Evolutionary conservation across 1,284 basidiomycete species (phyloP).

Genomic region (Austroboletus niveus): DNA sequence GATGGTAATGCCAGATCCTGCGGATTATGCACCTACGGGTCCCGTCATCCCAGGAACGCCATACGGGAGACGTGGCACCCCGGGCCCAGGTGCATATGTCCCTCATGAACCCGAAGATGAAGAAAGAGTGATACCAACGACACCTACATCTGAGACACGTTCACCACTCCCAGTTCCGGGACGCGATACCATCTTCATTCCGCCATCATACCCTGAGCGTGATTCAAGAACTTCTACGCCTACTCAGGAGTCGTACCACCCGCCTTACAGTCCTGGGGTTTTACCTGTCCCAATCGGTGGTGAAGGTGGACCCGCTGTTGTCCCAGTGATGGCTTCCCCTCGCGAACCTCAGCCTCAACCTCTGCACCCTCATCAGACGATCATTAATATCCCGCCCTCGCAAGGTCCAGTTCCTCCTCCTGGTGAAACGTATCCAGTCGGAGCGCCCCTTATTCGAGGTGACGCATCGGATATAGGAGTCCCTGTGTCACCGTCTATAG

Average conservation of each 20-base stretch:
- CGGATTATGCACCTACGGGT: conserved; percentile 6
- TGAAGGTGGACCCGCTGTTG: conserved; percentile 12
- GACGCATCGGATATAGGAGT: background rate
- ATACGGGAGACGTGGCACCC: conserved; percentile 3
- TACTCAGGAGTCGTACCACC: conserved; percentile 23
- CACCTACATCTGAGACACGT: conserved; percentile 16
- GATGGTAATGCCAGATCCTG: conserved; percentile 30
- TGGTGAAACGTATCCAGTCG: conserved; percentile 14
- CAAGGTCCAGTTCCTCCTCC: conserved; percentile 17
- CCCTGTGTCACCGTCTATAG: conserved; percentile 8
- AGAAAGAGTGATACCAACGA: conserved; percentile 22
- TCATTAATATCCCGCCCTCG: conserved; percentile 14
- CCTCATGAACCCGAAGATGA: conserved; percentile 13
- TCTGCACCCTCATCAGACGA: conserved; percentile 10
- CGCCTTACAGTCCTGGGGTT: conserved; percentile 15
- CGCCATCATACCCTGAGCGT: conserved; percentile 6
- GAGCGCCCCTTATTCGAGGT: conserved; percentile 11
- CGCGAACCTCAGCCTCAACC: background rate
- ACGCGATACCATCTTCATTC: conserved; percentile 16
- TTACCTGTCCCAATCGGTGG: conserved; percentile 9
- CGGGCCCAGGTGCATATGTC: conserved; percentile 3
- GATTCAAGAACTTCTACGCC: conserved; percentile 27
- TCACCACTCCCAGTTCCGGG: conserved; percentile 24
- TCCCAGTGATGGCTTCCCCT: conserved; percentile 14
- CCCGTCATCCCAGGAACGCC: conserved; percentile 21